These are phyloP conservation scores for Xylariaceae sp. DNA, from an alignment of 2,329 filamentous ascomycete genomes.

Conservation along the genomic window DNA sequence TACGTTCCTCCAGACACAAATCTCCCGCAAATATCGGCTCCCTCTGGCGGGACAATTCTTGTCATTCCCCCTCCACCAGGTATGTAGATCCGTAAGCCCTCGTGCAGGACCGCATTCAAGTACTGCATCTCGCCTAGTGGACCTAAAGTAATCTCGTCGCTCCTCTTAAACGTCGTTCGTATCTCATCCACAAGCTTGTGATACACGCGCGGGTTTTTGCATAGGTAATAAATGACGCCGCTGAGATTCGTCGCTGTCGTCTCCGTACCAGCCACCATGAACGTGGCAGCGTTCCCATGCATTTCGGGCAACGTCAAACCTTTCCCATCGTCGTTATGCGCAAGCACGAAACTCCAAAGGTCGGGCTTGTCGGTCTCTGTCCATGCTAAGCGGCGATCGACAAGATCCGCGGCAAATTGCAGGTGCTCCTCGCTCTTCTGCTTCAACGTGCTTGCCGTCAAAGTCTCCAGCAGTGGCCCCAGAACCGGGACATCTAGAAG, in stretches of 20 bases:
- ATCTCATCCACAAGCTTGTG: constrained; percentile 8
- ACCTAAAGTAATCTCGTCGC: constrained; percentile 25
- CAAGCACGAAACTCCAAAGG: no score
- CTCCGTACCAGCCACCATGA: constrained; percentile 2
- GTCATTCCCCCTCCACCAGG: constrained; percentile 17
- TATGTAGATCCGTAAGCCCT: constrained; percentile 21
- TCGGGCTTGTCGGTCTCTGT: no score
- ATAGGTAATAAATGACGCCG: constrained; percentile 9
- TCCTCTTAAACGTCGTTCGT: constrained; percentile 8
- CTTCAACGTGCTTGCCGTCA: constrained; percentile 16
- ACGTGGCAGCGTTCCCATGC: constrained; percentile 9
- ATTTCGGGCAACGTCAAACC: constrained; percentile 11
- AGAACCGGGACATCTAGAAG: constrained; percentile 17
- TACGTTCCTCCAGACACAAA: constrained; percentile 15
- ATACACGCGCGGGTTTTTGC: constrained; percentile 9
- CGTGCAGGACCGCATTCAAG: constrained; percentile 23
- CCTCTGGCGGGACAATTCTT: constrained; percentile 20
- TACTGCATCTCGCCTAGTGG: constrained; percentile 16
- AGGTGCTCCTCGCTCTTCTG: constrained; percentile 10
- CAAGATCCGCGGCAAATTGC: constrained; percentile 17
- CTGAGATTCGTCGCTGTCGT: constrained; percentile 8
- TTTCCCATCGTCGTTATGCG: no score
- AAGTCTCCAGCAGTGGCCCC: constrained; percentile 5
- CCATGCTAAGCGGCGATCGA: constrained; percentile 18
- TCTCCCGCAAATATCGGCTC: constrained; percentile 11